phyloP scores from a whole-genome alignment of 345 rosid species.

The Eucalyptus globulus region DNA sequence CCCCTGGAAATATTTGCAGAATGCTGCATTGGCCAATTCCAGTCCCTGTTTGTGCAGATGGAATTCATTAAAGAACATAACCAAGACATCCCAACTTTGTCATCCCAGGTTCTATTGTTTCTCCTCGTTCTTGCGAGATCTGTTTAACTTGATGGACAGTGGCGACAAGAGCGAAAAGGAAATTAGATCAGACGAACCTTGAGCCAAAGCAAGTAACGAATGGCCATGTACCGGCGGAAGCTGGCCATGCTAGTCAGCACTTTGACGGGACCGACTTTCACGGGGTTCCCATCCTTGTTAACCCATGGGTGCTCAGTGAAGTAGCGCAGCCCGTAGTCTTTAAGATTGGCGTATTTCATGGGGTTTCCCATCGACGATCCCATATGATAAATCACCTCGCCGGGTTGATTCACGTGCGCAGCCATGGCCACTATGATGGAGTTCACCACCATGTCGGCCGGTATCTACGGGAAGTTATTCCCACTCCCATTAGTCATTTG shows the following conservation, averaged over 20 bases:
- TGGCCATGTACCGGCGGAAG: constrained; percentile 62
- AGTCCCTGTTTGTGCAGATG: constrained; percentile 14
- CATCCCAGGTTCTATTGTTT: background rate
- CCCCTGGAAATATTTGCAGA: constrained; percentile 27
- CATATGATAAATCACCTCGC: constrained; percentile 47
- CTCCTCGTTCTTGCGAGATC: background rate
- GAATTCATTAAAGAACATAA: background rate
- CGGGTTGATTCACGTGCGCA: constrained; percentile 16
- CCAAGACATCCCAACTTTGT: background rate
- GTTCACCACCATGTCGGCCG: constrained; percentile 90
- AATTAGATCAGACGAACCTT: constrained; percentile 27
- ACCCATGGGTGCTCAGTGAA: constrained; percentile 71
- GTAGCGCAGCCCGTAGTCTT: constrained; percentile 25
- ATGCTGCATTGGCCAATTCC: constrained; percentile 32
- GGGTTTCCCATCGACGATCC: constrained; percentile 68
- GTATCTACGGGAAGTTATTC: constrained; percentile 23
- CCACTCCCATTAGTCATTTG: background rate
- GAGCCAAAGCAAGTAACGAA: constrained; percentile 45
- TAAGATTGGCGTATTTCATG: constrained; percentile 13
- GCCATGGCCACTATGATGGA: constrained; percentile 44
- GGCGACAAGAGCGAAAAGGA: background rate
- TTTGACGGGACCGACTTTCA: constrained; percentile 31
- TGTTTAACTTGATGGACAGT: background rate
- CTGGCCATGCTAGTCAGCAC: constrained; percentile 47
- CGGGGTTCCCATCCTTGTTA: constrained; percentile 65